Base-by-base conservation (phyloP, 2,329 filamentous ascomycete species). In the Claviceps cyperi region DNA sequence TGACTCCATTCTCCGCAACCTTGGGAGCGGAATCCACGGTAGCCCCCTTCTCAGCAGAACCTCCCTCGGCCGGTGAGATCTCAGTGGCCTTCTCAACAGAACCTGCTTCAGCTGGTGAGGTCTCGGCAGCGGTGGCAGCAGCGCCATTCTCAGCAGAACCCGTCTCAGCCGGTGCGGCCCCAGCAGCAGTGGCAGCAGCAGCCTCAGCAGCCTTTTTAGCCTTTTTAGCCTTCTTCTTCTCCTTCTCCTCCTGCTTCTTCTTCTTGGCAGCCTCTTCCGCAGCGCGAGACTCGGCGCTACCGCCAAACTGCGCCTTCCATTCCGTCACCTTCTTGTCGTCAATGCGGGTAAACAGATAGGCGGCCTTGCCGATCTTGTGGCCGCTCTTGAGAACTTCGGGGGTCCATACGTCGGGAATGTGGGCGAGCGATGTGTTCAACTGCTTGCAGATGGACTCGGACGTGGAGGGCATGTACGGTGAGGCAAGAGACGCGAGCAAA, bases 391-490 rank as follows among this genome's bases (percentile, higher is more conserved):
- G 70, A 2, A 73, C 67, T 53, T 78, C 73, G n/a, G 68, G 66
- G 17, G 64, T 61, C 83, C 86, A 92, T 43, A 70, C 73, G 54
- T 83, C 77, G 1, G 85, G 83, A 46, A 64, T 54, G 52, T 57
- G 53, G 75, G 52, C 56, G 66, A 60, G 77, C 67, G 52, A 64
- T 55, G 49, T 78, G 63, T 45, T 78, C 28, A 97, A 77, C 69
- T 96, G 91, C 54, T 77, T 67, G 56, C 87, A 78, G 58, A 96
- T 95, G 35, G 80, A 79, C 52, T 75, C 75, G 3, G 84, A 75
- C 8, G 84, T 90, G n/a, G 76, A 76, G 40, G 88, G 89, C 74
- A 96, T 86, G 69, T 91, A 96, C 0, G 90, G 90, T 48, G 81
- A 79, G 51, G 90, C 77, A 43, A 95, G 70, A 49, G 80, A 82